phyloP scores from a whole-genome alignment of 345 rosid species.

The Isatis tinctoria region DNA sequence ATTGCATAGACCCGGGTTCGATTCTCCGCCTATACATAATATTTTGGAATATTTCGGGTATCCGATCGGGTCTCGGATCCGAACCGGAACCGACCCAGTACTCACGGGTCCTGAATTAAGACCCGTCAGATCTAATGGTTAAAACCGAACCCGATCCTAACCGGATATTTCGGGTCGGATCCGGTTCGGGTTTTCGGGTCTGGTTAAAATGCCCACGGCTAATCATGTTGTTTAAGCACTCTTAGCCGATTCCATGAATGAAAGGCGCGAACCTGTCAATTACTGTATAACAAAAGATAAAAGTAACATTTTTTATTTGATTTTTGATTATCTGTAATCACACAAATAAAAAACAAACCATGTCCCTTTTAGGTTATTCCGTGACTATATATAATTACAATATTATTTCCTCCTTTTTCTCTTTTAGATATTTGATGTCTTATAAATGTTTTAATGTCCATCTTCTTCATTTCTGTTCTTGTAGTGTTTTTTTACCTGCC shows the following conservation, averaged over 20 bases:
- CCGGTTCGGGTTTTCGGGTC: too few species aligned
- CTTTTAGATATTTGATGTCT: not conserved
- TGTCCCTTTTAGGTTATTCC: slow-evolving; percentile 7
- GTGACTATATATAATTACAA: not conserved
- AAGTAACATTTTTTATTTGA: not conserved
- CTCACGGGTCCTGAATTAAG: too few species aligned
- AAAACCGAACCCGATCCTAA: too few species aligned
- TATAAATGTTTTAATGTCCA: slow-evolving; percentile 3
- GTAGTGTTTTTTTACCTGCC: not conserved
- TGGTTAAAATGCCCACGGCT: too few species aligned
- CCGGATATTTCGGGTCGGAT: too few species aligned
- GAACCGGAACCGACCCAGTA: too few species aligned
- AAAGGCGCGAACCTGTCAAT: not conserved
- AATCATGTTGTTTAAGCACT: too few species aligned
- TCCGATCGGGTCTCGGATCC: too few species aligned
- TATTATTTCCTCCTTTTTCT: not conserved
- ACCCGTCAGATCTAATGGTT: too few species aligned
- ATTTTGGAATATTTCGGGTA: too few species aligned
- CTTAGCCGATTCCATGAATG: not conserved
- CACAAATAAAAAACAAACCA: not conserved
- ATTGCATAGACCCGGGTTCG: too few species aligned
- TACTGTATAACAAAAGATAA: not conserved
- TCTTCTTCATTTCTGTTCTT: not conserved
- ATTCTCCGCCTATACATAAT: too few species aligned
- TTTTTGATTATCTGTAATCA: not conserved